Evolutionary conservation across 805 yeast genomes (phyloP), one percentile per base, ranked within the genome.

Genomic region (Saccharomycopsis fermentans): DNA sequence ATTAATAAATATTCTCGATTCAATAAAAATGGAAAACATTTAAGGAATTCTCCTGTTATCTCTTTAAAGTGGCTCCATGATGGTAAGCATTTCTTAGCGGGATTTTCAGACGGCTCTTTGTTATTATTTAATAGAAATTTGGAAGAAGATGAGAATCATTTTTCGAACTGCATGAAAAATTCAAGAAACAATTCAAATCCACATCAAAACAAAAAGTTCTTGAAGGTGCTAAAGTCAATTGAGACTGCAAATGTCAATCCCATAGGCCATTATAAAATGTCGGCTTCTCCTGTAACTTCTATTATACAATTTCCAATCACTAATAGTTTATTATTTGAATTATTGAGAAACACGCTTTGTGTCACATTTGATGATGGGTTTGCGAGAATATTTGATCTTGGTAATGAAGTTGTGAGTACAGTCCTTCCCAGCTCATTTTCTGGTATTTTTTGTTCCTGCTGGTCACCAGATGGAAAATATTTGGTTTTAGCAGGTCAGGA

Each of bases 401-500:
- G 66, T 26, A 67, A 66, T 5, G 81, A 79, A 61, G 59, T 57
- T 11, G 59, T 78, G 3, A 65, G 80, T 0, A 91, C 84, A 63
- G 71, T 84, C 1, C 68, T 81, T 36, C 81, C 87, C 3, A 78
- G 85, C 37, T 84, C 82, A 65, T 87, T 82, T 67, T 87, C 85
- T 37, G 89, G 90, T 0, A 70, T 84, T 11, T 69, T 78, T 34
- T 77, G 81, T 63, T 67, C 79, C 21, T 73, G 73, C 24, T 77
- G 78, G 63, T 82, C 85, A 1, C 81, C 80, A 16, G 87, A 85
- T 43, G 84, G 82, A 56, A 88, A 89, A 74, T 87, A 81, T 68
- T 78, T 92, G 67, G 98, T 97, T 35, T 90, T 97, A 11, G 99
- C 94, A 63, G 92, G 94, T 54, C 83, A 79, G 66, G 86, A 82